Evolutionary conservation across 371 early-diverging fungal genomes (phyloP).

Genomic region (Mucor circinelloides): DNA sequence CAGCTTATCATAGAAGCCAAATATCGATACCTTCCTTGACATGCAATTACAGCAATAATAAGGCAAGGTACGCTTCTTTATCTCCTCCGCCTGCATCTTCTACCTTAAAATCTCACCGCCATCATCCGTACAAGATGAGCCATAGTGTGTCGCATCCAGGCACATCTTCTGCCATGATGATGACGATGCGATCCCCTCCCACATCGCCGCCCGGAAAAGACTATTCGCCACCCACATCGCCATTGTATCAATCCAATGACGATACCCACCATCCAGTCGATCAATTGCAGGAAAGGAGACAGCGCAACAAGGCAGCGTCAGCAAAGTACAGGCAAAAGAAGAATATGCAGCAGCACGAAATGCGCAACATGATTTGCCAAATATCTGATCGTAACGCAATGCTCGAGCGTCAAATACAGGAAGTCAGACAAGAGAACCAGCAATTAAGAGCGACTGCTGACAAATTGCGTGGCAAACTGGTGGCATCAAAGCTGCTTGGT

Average conservation of each 20-base stretch:
- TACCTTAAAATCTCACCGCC: not conserved
- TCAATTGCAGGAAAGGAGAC: constrained; percentile 52
- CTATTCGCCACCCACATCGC: not conserved
- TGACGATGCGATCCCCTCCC: constrained; percentile 2
- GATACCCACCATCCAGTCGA: not conserved
- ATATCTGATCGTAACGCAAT: constrained; percentile 54
- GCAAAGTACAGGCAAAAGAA: constrained; percentile 68
- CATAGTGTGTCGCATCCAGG: not conserved
- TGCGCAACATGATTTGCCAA: constrained; percentile 49
- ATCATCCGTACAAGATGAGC: not conserved
- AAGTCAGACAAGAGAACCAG: constrained; percentile 51
- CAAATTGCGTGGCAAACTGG: constrained; percentile 51
- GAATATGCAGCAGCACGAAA: constrained; percentile 60
- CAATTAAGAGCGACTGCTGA: constrained; percentile 48
- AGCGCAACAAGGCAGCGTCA: constrained; percentile 65
- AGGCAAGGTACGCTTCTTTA: not conserved
- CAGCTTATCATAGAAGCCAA: not conserved
- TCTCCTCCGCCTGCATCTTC: not conserved
- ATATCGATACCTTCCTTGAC: constrained; percentile 34
- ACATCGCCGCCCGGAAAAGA: not conserved
- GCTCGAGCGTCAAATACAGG: constrained; percentile 49
- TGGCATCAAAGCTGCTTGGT: constrained; percentile 56
- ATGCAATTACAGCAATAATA: not conserved
- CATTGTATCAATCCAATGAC: not conserved
- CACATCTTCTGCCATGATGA: not conserved